A percentile compares a stretch with the other conserved stretches of the same genome.
Evolutionary conservation across 2,329 filamentous ascomycete species (phyloP).

Genomic region (Talaromyces sp.): DNA sequence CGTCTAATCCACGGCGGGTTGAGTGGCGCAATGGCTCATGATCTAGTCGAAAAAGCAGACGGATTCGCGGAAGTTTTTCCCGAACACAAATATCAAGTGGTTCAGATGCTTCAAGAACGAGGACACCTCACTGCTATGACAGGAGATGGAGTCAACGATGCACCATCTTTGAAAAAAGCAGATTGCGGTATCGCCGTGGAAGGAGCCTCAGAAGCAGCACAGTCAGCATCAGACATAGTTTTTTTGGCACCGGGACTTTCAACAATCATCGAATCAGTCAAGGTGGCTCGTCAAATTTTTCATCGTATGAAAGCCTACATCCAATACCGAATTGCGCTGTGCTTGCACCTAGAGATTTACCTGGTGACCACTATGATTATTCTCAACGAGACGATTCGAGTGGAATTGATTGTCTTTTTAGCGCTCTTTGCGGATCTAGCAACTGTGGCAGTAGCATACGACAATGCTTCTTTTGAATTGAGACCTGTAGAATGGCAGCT

Average conservation of each 20-base stretch:
- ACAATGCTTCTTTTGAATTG: slow-evolving; percentile 74
- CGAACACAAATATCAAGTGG: slow-evolving; percentile 73
- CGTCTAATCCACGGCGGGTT: slow-evolving; percentile 74
- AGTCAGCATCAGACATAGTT: slow-evolving; percentile 70
- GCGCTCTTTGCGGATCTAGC: slow-evolving; percentile 77
- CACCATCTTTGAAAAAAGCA: slow-evolving; percentile 69
- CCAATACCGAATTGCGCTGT: slow-evolving; percentile 73
- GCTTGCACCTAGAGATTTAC: slow-evolving; percentile 72
- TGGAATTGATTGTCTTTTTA: slow-evolving; percentile 74
- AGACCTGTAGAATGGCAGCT: slow-evolving; percentile 79
- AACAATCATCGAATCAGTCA: slow-evolving; percentile 70
- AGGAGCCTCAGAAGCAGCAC: slow-evolving; percentile 68
- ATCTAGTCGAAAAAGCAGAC: slow-evolving; percentile 71
- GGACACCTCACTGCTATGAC: slow-evolving; percentile 72
- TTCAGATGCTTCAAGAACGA: slow-evolving; percentile 71
- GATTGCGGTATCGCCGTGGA: slow-evolving; percentile 73
- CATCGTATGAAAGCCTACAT: slow-evolving; percentile 77
- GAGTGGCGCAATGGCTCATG: slow-evolving; percentile 68
- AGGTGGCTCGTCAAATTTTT: slow-evolving; percentile 71
- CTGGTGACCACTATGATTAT: slow-evolving; percentile 75
- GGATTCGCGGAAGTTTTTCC: slow-evolving; percentile 73
- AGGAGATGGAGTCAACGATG: slow-evolving; percentile 72
- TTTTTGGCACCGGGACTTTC: slow-evolving; percentile 69
- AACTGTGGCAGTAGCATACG: slow-evolving; percentile 77
- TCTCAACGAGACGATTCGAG: slow-evolving; percentile 72